A percentile compares a stretch with the other conserved stretches of the same genome.
These are phyloP conservation scores for Fusarium devonianum DNA, from an alignment of 2,329 filamentous ascomycete genomes.

Conservation along the genomic window DNA sequence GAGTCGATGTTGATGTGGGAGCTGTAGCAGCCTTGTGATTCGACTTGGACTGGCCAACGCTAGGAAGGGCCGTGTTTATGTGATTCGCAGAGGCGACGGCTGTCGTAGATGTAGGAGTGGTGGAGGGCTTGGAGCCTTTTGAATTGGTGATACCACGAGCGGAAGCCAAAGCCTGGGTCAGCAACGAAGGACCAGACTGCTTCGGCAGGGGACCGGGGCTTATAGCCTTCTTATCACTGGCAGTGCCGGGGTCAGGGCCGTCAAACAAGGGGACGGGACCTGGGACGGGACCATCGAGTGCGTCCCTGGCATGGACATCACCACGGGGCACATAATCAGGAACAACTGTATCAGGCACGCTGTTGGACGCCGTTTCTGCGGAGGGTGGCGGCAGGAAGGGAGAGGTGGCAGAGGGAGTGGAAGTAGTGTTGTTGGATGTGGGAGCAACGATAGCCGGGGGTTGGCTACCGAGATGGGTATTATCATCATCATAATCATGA, in stretches of 20 bases:
- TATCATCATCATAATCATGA: slow-evolving; percentile 38
- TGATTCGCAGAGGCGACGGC: slow-evolving; percentile 18
- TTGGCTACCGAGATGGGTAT: slow-evolving; percentile 29
- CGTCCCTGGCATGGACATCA: slow-evolving; percentile 38
- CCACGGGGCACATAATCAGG: slow-evolving; percentile 34
- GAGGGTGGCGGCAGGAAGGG: slow-evolving; percentile 34
- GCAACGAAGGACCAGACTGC: slow-evolving; percentile 61
- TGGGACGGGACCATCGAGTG: slow-evolving; percentile 3
- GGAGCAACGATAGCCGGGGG: slow-evolving; percentile 29
- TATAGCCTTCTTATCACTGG: slow-evolving; percentile 56
- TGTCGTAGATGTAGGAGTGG: slow-evolving; percentile 19
- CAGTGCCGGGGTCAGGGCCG: slow-evolving; percentile 18
- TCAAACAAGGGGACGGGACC: slow-evolving; percentile 21
- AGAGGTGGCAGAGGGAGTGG: slow-evolving; percentile 35
- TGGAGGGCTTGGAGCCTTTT: slow-evolving; percentile 24
- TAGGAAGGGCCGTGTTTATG: slow-evolving; percentile 3
- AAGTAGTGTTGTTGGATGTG: slow-evolving; percentile 28
- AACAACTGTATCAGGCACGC: slow-evolving; percentile 39
- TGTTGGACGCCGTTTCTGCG: slow-evolving; percentile 34
- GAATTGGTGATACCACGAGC: slow-evolving; percentile 58
- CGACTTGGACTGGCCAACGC: slow-evolving; percentile 22
- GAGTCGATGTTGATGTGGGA: slow-evolving; percentile 19
- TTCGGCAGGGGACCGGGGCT: slow-evolving; percentile 48
- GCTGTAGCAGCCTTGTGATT: slow-evolving; percentile 18
- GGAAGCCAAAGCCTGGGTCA: slow-evolving; percentile 65